These are phyloP conservation scores for Limnomonas spitsbergensis DNA, from an alignment of 139 green algal species.

Conservation along the genomic window DNA sequence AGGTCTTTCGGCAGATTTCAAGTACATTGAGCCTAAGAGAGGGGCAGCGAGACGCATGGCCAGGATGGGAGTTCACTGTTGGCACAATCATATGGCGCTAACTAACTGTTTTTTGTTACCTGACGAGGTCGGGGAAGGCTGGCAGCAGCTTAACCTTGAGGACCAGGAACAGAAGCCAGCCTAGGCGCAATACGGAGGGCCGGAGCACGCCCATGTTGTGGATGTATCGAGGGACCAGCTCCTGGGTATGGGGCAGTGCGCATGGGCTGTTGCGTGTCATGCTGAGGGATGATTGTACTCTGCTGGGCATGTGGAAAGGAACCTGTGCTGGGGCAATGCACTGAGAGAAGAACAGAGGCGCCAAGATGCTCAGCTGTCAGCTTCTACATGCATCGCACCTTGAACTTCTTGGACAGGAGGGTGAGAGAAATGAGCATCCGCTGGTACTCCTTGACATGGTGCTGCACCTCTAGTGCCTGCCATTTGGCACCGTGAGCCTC, in stretches of 20 bases:
- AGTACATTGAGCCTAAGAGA: too few relatives aligned
- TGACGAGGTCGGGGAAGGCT: constrained; percentile 51
- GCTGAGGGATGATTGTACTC: too few relatives aligned
- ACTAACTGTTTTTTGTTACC: too few relatives aligned
- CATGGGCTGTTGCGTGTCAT: too few relatives aligned
- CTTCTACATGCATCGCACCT: too few relatives aligned
- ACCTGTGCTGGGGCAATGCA: constrained; percentile 26
- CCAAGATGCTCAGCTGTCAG: background rate
- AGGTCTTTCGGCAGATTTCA: too few relatives aligned
- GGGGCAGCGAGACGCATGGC: too few relatives aligned
- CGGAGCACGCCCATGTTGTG: constrained; percentile 17
- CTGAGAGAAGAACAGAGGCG: background rate
- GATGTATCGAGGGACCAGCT: background rate
- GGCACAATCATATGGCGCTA: too few relatives aligned
- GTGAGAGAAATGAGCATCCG: constrained; percentile 34
- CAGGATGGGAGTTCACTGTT: too few relatives aligned
- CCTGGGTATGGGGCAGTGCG: too few relatives aligned
- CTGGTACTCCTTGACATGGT: constrained; percentile 39
- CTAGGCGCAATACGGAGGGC: constrained; percentile 34
- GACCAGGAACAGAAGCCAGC: constrained; percentile 43
- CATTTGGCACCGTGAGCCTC: background rate
- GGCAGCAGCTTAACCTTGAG: constrained; percentile 44
- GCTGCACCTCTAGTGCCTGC: constrained; percentile 18
- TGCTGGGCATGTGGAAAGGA: constrained; percentile 12
- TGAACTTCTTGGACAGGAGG: constrained; percentile 53